A percentile compares a stretch with the other conserved stretches of the same genome.
phyloP scores from a whole-genome alignment of 345 rosid species.

The Gossypium turneri region DNA sequence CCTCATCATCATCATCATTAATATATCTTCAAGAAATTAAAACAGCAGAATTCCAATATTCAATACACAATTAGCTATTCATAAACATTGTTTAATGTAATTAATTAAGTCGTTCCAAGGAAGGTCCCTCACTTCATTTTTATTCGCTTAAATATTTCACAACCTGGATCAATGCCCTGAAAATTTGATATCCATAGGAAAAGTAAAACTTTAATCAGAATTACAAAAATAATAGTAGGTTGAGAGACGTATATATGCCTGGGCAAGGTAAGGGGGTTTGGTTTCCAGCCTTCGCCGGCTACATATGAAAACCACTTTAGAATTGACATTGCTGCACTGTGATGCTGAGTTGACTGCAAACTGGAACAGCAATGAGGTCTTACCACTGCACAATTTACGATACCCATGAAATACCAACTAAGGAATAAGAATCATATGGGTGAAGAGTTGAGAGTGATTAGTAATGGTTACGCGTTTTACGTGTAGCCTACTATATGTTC shows the following conservation, averaged over 20 bases:
- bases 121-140: conserved; percentile 62
- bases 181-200: neutral
- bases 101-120: neutral
- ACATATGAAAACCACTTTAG: conserved; percentile 65
- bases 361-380: conserved; percentile 81
- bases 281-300: conserved; percentile 51
- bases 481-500: conserved; percentile 12
- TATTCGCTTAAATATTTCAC: conserved; percentile 51
- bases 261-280: conserved; percentile 73
- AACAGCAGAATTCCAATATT: neutral
- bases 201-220: neutral
- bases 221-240: neutral
- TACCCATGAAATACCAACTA: neutral
- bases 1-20: conserved; percentile 76
- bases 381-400: conserved; percentile 50
- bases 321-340: conserved; percentile 14
- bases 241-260: conserved; percentile 27
- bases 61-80: neutral
- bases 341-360: conserved; percentile 56
- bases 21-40: conserved; percentile 49
- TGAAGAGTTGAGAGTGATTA: neutral
- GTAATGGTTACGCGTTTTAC: neutral
- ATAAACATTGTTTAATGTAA: neutral
- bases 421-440: neutral
- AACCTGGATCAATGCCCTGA: conserved; percentile 66